A percentile compares a stretch with the other conserved stretches of the same genome.
Conservation (phyloP, 2,329 filamentous ascomycete genomes). For the Diaporthe citriasiana region DNA sequence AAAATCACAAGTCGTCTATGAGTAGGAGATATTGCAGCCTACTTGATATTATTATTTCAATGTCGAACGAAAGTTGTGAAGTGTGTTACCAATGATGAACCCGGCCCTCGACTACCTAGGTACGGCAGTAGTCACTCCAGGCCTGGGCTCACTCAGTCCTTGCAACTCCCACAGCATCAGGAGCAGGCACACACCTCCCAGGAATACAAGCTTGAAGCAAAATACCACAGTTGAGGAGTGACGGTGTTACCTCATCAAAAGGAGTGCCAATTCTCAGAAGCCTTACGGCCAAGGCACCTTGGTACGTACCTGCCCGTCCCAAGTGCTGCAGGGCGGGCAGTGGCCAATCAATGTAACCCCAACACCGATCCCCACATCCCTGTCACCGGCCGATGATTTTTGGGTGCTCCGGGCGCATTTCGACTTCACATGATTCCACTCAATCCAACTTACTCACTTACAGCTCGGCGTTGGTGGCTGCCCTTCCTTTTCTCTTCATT, state of each 20-base stretch:
- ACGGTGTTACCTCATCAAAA: neutral
- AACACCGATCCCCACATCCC: slow-evolving; percentile 22
- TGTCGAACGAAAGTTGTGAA: too few species aligned
- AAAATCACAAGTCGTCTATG: too few species aligned
- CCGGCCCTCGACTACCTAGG: neutral
- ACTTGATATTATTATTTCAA: too few species aligned
- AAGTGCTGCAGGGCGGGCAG: neutral
- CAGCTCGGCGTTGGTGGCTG: neutral
- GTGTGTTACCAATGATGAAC: neutral
- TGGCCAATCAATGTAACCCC: slow-evolving; percentile 29
- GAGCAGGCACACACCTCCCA: too few species aligned
- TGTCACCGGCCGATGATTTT: slow-evolving; percentile 36
- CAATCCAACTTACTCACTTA: neutral
- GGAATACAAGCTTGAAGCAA: too few species aligned
- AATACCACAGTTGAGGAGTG: too few species aligned
- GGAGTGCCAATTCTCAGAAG: neutral
- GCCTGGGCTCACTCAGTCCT: too few species aligned
- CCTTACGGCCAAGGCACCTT: neutral
- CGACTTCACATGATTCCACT: slow-evolving; percentile 28
- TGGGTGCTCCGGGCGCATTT: slow-evolving; percentile 29
- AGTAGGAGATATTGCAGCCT: neutral
- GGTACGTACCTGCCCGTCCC: neutral
- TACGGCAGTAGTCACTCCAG: too few species aligned
- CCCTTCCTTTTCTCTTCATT: neutral
- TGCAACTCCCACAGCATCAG: too few species aligned